phyloP scores from a whole-genome alignment of 495 filamentous ascomycete species.

The Annulohypoxylon stygium region DNA sequence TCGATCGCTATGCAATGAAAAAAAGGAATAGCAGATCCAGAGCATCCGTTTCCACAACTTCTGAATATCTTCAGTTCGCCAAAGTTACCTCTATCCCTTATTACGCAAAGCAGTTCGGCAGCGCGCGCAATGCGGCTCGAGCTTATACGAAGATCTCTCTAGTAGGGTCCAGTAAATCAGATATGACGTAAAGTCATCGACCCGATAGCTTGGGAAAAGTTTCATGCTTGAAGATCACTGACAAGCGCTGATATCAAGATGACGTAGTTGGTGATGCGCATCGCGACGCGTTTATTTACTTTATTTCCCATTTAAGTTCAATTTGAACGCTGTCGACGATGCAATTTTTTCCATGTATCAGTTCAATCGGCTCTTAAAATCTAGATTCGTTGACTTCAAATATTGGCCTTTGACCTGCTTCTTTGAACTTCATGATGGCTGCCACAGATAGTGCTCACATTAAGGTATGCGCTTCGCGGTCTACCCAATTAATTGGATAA shows the following conservation, averaged over 20 bases:
- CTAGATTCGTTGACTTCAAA: too few relatives aligned
- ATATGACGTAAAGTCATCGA: conserved; percentile 9
- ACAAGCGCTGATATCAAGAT: not conserved
- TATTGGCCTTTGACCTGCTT: not conserved
- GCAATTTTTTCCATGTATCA: not conserved
- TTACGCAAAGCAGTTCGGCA: not conserved
- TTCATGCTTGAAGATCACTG: conserved; percentile 3
- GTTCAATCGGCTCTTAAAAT: not conserved
- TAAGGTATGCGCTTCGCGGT: not conserved
- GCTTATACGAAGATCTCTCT: not conserved
- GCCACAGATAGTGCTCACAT: not conserved
- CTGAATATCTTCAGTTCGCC: not conserved
- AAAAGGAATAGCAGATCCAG: not conserved
- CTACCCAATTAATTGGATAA: not conserved
- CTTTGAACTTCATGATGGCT: not conserved
- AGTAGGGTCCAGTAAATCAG: not conserved
- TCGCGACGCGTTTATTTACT: conserved; percentile 11
- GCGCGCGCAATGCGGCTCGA: not conserved
- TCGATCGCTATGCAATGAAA: not conserved
- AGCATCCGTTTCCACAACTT: too few relatives aligned
- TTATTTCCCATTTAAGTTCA: conserved; percentile 1
- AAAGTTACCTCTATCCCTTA: not conserved
- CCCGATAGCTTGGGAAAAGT: not conserved
- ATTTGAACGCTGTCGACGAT: not conserved
- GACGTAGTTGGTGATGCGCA: not conserved